Conservation (phyloP, 768 basidiomycete species). For the Boletus rufocinnamomeus region DNA sequence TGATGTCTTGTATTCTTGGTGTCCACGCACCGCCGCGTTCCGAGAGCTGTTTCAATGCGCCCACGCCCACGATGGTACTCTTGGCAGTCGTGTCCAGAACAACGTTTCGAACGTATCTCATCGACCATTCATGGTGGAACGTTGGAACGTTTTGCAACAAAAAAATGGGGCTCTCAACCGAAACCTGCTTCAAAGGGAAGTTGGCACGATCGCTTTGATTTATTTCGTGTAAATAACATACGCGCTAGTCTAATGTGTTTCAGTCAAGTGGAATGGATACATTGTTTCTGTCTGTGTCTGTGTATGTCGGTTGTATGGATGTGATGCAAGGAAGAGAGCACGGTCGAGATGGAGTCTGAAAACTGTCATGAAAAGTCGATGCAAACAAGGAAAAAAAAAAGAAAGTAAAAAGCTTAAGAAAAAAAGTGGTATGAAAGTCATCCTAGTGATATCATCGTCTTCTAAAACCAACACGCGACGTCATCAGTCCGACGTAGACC, state of each 20-base stretch:
- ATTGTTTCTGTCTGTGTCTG: not conserved
- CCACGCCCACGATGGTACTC: not conserved
- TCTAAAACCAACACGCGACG: not conserved
- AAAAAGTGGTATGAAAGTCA: not conserved
- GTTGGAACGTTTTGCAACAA: not conserved
- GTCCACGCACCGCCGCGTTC: too few relatives aligned
- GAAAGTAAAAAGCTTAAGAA: not conserved
- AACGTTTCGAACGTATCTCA: not conserved
- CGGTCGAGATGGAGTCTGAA: not conserved
- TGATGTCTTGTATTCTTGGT: too few relatives aligned
- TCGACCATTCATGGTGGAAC: not conserved
- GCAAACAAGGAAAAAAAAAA: not conserved
- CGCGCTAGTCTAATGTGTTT: not conserved
- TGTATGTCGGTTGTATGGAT: not conserved
- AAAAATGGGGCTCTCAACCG: not conserved
- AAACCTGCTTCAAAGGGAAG: not conserved
- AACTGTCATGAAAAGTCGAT: not conserved
- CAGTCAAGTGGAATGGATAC: not conserved
- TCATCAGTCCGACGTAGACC: slow-evolving; percentile 18
- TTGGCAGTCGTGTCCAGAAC: too few relatives aligned
- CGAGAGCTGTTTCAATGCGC: not conserved
- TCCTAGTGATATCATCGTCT: not conserved
- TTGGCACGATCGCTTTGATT: not conserved
- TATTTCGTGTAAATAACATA: not conserved
- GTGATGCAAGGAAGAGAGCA: not conserved